Conservation (phyloP, 2,329 filamentous ascomycete genomes). For the Aspergillus nomiae region DNA sequence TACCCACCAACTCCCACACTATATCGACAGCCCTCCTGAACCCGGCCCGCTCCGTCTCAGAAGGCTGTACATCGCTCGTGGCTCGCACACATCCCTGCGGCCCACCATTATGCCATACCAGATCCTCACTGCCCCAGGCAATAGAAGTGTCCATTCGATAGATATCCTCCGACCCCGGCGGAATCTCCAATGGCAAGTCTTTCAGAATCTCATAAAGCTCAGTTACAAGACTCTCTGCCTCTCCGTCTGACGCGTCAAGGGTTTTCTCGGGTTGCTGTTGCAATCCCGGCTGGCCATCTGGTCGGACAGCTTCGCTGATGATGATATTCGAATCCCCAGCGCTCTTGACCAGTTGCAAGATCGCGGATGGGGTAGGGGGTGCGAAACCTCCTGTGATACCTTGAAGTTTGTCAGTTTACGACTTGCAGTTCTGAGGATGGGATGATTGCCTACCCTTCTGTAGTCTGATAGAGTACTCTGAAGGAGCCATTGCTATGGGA, state of each 20-base stretch:
- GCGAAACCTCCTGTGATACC: neutral
- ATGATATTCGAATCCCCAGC: neutral
- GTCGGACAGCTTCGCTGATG: neutral
- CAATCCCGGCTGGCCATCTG: neutral
- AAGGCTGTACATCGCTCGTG: neutral
- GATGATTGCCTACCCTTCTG: neutral
- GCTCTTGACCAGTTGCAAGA: neutral
- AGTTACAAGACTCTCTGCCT: neutral
- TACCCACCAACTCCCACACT: neutral
- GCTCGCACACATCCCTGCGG: neutral
- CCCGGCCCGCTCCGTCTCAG: neutral
- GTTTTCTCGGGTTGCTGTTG: neutral
- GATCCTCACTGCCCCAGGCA: neutral
- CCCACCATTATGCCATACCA: neutral
- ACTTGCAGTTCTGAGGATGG: neutral
- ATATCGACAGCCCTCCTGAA: neutral
- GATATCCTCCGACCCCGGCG: neutral
- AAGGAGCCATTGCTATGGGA: neutral
- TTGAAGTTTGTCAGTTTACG: neutral
- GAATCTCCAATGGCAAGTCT: neutral
- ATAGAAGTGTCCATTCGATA: neutral
- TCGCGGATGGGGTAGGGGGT: neutral
- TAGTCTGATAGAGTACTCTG: neutral
- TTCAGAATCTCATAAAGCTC: neutral
- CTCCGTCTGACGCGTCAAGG: neutral